Base-by-base conservation (phyloP, 805 yeast genomes). In the Metahyphopichia silvanorum region DNA sequence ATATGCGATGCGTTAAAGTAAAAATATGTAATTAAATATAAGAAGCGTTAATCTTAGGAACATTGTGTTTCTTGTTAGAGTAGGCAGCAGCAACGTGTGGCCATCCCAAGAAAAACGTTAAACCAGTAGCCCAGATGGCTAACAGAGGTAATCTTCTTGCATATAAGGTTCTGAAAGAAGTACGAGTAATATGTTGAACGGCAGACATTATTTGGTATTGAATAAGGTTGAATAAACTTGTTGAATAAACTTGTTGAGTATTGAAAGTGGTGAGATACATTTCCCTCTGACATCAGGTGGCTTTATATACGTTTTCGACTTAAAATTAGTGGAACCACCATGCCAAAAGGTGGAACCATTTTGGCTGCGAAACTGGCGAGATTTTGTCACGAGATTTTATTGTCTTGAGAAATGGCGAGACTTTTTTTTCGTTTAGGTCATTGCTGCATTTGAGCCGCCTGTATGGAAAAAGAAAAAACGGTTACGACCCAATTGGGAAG, bases 81-180 rank as follows among this genome's bases (percentile, higher is more conserved):
- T 31, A 38, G 11, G 40, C 43, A 23, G 49, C 51, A 44, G 41
- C 41, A 13, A 47, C 42, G 30, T 60, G 66, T 5, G 70, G 69
- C 68, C 69, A 61, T 21, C 55, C 57, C 33, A 65, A 49, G 40
- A 63, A 55, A 23, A 41, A 21, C 3, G 43, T 46, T 16, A 64
- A 33, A 6, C 59, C 55, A 15, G 47, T 35, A n/a, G 51, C 62
- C 69, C 69, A 62, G 3, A 38, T 37, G 11, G 39, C 50, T 23
- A 63, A 22, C 11, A 30, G 35, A 3, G 68, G 69, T 3, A 55
- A 25, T 47, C 68, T 57, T 42, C 57, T 45, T 9, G 48, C 41
- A 31, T 42, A 43, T 31, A 60, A 46, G 20, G 36, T 34, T 20
- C 33, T 21, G 51, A 45, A 53, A 11, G 62, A 34, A 27, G 58